These are phyloP conservation scores for Polyrhizophydium stewartii DNA, from an alignment of 371 early-diverging fungal genomes.

Conservation along the genomic window DNA sequence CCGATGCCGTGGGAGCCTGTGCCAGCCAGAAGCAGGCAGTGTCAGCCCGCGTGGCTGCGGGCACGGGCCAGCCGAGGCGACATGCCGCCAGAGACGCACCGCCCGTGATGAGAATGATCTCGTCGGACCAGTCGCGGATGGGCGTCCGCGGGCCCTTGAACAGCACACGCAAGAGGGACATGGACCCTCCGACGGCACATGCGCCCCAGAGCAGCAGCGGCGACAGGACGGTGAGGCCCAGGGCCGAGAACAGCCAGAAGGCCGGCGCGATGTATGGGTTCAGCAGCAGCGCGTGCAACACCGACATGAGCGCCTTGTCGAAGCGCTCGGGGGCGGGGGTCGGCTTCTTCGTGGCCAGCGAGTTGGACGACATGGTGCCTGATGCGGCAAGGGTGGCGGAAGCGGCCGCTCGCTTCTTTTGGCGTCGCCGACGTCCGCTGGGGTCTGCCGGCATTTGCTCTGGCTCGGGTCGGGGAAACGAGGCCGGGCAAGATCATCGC, in stretches of 20 bases:
- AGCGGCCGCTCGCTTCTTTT: no score
- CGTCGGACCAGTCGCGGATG: constrained; percentile 43
- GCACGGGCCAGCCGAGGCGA: no score
- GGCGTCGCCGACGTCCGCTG: no score
- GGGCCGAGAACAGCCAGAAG: not conserved
- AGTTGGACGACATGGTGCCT: no score
- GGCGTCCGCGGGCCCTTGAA: not conserved
- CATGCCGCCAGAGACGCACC: constrained; percentile 22
- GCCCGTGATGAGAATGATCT: constrained; percentile 54
- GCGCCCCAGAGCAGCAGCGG: not conserved
- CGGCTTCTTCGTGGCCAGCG: not conserved
- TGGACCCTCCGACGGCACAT: not conserved
- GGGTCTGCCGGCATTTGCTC: no score
- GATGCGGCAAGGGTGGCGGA: no score
- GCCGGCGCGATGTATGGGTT: not conserved
- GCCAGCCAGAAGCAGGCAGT: not conserved
- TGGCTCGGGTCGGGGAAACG: no score
- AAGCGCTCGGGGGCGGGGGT: not conserved
- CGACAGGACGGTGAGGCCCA: not conserved
- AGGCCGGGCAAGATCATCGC: no score
- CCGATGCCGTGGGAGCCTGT: constrained; percentile 53
- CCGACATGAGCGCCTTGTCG: not conserved
- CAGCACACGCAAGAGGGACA: not conserved
- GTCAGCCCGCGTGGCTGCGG: no score
- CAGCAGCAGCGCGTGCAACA: not conserved